Conservation (phyloP, 2,329 filamentous ascomycete genomes). For the Sporothrix luriei region DNA sequence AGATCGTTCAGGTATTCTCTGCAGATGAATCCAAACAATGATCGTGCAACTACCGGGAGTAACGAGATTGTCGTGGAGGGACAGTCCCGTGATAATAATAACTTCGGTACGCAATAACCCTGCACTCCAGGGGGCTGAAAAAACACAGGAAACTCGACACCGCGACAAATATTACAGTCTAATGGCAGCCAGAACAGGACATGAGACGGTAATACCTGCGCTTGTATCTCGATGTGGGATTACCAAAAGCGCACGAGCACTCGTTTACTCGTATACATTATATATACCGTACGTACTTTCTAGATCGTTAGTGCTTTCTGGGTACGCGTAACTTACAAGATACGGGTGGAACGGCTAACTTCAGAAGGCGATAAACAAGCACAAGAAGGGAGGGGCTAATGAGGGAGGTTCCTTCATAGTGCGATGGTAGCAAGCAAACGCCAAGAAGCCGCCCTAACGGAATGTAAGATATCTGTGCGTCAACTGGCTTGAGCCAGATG, state of each 20-base stretch:
- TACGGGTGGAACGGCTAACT: background rate
- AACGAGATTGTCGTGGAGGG: too few species aligned
- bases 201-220: background rate
- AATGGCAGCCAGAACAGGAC: background rate
- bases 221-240: background rate
- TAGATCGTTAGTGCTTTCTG: background rate
- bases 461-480: background rate
- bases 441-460: constrained; percentile 2
- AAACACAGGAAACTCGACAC: background rate
- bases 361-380: background rate
- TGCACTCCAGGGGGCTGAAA: background rate
- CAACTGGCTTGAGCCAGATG: background rate
- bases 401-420: background rate
- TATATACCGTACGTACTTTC: background rate
- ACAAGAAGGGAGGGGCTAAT: background rate
- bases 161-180: background rate
- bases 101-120: background rate
- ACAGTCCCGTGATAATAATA: too few species aligned
- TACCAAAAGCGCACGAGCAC: background rate
- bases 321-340: background rate
- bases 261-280: background rate
- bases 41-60: background rate
- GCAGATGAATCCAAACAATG: background rate
- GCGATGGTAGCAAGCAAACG: background rate
- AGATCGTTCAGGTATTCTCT: background rate